A percentile compares a stretch with the other conserved stretches of the same genome.
These are phyloP conservation scores for Talaromyces sp. DNA, from an alignment of 2,329 filamentous ascomycete genomes.

Conservation along the genomic window DNA sequence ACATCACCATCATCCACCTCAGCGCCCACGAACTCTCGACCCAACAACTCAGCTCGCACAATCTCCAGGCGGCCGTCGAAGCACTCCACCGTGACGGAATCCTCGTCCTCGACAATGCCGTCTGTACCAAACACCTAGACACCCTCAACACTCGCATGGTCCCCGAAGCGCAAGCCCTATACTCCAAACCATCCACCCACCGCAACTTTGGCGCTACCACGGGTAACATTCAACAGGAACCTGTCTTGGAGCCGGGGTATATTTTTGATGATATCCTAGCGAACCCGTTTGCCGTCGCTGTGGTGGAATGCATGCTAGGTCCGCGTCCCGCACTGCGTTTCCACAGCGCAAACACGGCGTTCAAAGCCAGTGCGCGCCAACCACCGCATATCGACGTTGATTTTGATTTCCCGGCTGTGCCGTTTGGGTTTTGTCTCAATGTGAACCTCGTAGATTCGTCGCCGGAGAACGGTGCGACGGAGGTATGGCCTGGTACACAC, in stretches of 20 bases:
- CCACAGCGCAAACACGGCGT: conserved; percentile 35
- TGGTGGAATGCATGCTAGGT: conserved; percentile 33
- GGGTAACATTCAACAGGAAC: conserved; percentile 38
- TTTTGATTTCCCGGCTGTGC: conserved; percentile 44
- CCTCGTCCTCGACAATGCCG: conserved; percentile 32
- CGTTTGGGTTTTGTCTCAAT: conserved; percentile 45
- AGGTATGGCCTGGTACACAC: conserved; percentile 48
- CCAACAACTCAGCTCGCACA: conserved; percentile 16
- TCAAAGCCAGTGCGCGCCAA: conserved; percentile 32
- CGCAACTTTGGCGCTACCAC: conserved; percentile 24
- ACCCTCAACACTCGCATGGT: conserved; percentile 24
- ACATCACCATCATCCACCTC: conserved; percentile 10
- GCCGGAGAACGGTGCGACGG: conserved; percentile 44
- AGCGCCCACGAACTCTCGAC: conserved; percentile 8
- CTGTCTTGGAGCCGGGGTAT: conserved; percentile 26
- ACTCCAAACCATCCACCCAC: conserved; percentile 18
- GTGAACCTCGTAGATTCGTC: conserved; percentile 42
- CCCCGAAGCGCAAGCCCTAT: conserved; percentile 28
- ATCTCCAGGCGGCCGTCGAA: conserved; percentile 18
- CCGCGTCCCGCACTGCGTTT: conserved; percentile 32
- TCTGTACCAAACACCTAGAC: conserved; percentile 26
- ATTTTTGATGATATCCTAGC: conserved; percentile 34
- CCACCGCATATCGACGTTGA: conserved; percentile 38
- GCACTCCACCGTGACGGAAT: conserved; percentile 32
- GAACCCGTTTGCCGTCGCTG: conserved; percentile 32